Evolutionary conservation across 805 yeast genomes (phyloP).

Genomic region (Kluyveromyces siamensis): DNA sequence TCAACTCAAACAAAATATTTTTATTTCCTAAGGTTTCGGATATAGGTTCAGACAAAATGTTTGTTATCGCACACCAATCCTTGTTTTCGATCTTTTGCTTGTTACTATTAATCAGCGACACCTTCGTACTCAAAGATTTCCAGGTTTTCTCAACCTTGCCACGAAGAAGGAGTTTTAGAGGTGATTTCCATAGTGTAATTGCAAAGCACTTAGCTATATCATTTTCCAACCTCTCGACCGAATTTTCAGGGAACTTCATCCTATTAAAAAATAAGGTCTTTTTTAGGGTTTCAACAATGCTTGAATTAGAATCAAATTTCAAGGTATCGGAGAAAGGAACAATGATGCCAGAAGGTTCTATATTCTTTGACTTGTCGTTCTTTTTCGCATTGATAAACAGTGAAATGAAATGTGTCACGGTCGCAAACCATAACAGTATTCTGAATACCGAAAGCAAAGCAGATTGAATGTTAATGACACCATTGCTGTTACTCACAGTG

Average conservation of each 20-base stretch:
- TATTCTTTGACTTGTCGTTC: constrained; percentile 1
- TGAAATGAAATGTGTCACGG: constrained; percentile 19
- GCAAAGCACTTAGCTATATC: constrained; percentile 18
- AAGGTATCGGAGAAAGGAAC: constrained; percentile 10
- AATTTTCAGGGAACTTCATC: constrained; percentile 11
- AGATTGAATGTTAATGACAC: constrained; percentile 21
- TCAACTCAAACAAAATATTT: constrained; percentile 13
- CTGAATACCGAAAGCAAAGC: constrained; percentile 23
- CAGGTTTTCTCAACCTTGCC: constrained; percentile 10
- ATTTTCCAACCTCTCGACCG: constrained; percentile 15
- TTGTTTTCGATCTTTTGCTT: constrained; percentile 6
- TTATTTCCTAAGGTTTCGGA: constrained; percentile 22
- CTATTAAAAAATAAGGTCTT: constrained; percentile 13
- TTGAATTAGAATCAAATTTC: constrained; percentile 8
- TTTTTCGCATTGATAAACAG: constrained; percentile 7
- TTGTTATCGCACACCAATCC: constrained; percentile 18
- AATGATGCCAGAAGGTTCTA: constrained; percentile 2
- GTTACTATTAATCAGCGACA: constrained; percentile 2
- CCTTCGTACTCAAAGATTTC: constrained; percentile 5
- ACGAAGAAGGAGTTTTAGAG: constrained; percentile 11
- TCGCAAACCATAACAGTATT: constrained; percentile 19
- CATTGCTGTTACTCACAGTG: constrained; percentile 14
- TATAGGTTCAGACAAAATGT: constrained; percentile 17
- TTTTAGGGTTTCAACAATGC: constrained; percentile 10
- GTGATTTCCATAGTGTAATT: constrained; percentile 13